Evolutionary conservation across 768 basidiomycete genomes (phyloP), one percentile per base, ranked within the genome.

Genomic region (Serendipita sp.): DNA sequence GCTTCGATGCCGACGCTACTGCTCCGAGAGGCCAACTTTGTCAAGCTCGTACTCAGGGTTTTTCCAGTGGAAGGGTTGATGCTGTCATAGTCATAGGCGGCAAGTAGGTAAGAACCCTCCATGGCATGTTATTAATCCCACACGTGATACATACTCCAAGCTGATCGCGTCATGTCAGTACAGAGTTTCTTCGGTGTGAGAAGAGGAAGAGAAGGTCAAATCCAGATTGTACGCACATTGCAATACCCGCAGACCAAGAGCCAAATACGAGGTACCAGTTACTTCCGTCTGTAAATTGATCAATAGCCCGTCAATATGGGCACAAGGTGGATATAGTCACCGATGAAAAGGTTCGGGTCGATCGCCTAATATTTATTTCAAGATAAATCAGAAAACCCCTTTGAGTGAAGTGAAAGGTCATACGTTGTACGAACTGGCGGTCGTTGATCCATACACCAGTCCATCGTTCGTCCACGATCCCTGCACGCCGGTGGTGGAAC

Each of bases 181-280:
- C 7, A n/a, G 24, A 15, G 24, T 15, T 35, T 5, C 16, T 4
- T 18, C 18, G n/a, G 48, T n/a, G n/a, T 15, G 34, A 30, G 34
- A 38, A 28, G 45, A 13, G 24, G 51, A 32, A 38, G 38, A 47
- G 53, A 15, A 15, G 54, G 68, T 70, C 35, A 13, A 37, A 7
- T 45, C 16, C n/a, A 51, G 18, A 18, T 32, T 51, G 48, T 16
- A 74, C 74, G 64, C 74, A 69, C 64, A 74, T 69, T 66, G 82
- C 80, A 68, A 83, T 83, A 7, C 81, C 81, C 3, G 75, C 78
- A 81, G 81, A 82, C 73, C 78, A 83, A 65, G 79, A 80, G 18
- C 82, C 82, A 3, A 82, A 71, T 16, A 78, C 76, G 11, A 83
- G 75, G 58, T 73, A 75, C 81, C 80, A 81, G 63, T 73, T 75